These are phyloP conservation scores for Rhodotorula sp. DNA, from an alignment of 1,284 basidiomycete genomes.

Conservation along the genomic window DNA sequence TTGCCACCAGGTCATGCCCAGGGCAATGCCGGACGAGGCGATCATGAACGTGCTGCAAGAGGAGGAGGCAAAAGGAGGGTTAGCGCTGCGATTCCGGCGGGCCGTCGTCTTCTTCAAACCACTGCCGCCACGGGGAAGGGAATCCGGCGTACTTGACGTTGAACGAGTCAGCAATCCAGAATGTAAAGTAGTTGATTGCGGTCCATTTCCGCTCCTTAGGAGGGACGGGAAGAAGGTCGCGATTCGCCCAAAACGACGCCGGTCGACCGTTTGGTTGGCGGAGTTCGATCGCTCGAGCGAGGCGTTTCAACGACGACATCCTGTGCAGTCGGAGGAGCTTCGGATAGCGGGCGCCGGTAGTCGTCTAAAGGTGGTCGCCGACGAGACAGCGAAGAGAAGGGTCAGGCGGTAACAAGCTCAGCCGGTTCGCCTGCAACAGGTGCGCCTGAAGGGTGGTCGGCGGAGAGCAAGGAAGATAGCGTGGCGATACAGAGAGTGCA, in stretches of 20 bases:
- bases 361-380: background rate
- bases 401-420: background rate
- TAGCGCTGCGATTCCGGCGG: no score
- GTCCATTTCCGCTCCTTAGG: conserved; percentile 62
- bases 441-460: background rate
- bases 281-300: conserved; percentile 19
- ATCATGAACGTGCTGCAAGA: conserved; percentile 57
- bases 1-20: conserved; percentile 74
- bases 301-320: conserved; percentile 7
- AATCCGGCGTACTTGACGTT: conserved; percentile 58
- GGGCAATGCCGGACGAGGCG: conserved; percentile 38
- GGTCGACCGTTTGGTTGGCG: conserved; percentile 4
- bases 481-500: background rate
- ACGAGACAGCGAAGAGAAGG: background rate
- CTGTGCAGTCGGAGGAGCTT: background rate
- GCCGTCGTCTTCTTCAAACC: background rate
- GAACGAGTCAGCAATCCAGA: conserved; percentile 77
- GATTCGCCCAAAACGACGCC: conserved; percentile 50
- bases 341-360: background rate
- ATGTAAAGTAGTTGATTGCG: conserved; percentile 61
- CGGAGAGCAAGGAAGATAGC: background rate
- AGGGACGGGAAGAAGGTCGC: conserved; percentile 63
- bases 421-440: background rate
- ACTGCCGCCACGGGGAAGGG: background rate
- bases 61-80: conserved; percentile 16